Base-by-base conservation (phyloP, 202 grass and related monocot species). In the Panicum hallii region DNA sequence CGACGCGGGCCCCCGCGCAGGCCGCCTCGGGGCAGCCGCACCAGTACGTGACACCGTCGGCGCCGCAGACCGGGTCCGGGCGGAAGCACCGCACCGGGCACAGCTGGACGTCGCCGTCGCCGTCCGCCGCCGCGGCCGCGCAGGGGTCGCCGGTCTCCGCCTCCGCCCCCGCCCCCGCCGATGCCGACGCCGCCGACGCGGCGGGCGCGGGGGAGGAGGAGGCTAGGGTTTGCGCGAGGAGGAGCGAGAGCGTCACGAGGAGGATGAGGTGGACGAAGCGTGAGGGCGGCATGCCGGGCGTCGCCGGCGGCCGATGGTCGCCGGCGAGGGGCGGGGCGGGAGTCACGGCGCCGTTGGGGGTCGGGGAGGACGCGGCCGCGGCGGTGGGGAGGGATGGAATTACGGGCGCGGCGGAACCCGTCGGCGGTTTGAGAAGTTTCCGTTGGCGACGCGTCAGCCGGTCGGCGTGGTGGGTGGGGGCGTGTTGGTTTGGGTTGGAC, bases 41-140 rank as follows among this genome's bases (percentile, higher is more conserved):
- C 94, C 94, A 97, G 89, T 91, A 97, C 4, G 91, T 97, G 66
- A 91, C 82, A 28, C 91, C 89, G 86, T 97, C 88, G 34, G 65
- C 89, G 75, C 94, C 94, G 85, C 91, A 97, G 78, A 97, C 94
- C 22, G 94, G 94, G 74, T 97, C 91, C 38, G 91, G 91, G 36
- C 94, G 87, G 91, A 97, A 97, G 77, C 94, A 97, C 23, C 86
- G 88, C 11, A 97, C 86, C 0, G 91, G 94, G 78, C 94, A 97
- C 14, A 83, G 79, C 4, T 70, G 50, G 7, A 71, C 80, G 44
- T 90, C 84, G 57, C 28, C 26, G 5, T 42, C 48, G 22, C 65
- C 90, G 86, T 92, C 88, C 13, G 90, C 80, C 3, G 62, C 47
- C 41, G 80, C 20, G 11, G 78, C 19, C 22, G 80, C 89, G 84